Base-by-base conservation (phyloP, 768 basidiomycete genomes). In the Termitomyces sp. region DNA sequence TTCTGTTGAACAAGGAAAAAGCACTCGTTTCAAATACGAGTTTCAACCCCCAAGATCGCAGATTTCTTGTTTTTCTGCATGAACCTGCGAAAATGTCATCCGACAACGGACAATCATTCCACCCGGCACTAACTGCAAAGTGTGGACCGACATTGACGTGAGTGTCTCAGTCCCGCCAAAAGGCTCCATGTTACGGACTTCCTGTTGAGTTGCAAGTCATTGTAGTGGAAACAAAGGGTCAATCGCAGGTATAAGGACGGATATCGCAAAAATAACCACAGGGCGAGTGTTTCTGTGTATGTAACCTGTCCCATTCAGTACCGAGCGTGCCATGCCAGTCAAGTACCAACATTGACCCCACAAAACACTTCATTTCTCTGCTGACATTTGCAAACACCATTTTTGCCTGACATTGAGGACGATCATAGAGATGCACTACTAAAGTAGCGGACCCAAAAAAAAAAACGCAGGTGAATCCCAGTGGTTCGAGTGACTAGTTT, bases 131-230 rank as follows among this genome's bases (percentile, higher is more conserved):
- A 99, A 71, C 67, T 96, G 95, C 55, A 99, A 80, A 29, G 95
- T 96, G 73, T 99, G 97, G 49, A 98, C 90, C 4, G 94, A 87
- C 9, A 86, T 78, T 27, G 91, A 91, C 20, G 85, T 76, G 0
- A 96, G 93, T 8, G 73, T 70, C 70, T 98, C 92, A 4, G 90
- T 87, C 13, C 97, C 97, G 61, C 96, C 96, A 18, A 99, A 76
- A 6, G 97, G 83, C 67, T 98, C 94, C 96, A 99, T 98, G 69
- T 92, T 90, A 61, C 98, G 86, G 31, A 98, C 90, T 67, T 97
- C 95, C 64, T 65, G 98, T 89, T 27, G 96, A 97, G 68, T 94
- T 90, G 72, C 95, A 97, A 12, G 96, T 96, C 66, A 94, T 95
- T 96, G 68, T 47, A 58, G 56, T 63, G 60, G 53, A 53, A 48